Conservation (phyloP, 2,329 filamentous ascomycete genomes). For the Alternaria conjuncta region DNA sequence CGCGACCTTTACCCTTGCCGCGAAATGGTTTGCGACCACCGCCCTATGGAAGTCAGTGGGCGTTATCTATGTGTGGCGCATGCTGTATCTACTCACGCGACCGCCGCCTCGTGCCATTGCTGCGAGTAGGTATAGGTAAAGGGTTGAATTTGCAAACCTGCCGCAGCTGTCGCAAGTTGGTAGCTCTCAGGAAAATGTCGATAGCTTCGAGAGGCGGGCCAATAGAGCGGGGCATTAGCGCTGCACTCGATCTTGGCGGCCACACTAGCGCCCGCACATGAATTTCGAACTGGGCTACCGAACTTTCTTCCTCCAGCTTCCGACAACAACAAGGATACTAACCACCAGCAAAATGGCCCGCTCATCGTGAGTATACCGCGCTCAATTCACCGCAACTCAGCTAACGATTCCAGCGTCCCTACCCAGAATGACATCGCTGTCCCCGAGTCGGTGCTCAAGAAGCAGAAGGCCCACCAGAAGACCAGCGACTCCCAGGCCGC, state of each 20-base stretch:
- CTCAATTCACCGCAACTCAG: not conserved
- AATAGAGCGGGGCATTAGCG: slow-evolving; percentile 14
- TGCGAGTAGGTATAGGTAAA: slow-evolving; percentile 11
- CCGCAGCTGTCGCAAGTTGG: slow-evolving; percentile 29
- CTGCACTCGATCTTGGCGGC: slow-evolving; percentile 27
- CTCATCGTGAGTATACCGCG: slow-evolving; percentile 37
- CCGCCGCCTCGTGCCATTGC: slow-evolving; percentile 38
- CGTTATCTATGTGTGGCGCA: not conserved
- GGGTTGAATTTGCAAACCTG: slow-evolving; percentile 9
- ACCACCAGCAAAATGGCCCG: slow-evolving; percentile 48
- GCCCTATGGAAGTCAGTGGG: slow-evolving; percentile 30
- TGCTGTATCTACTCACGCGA: slow-evolving; percentile 29
- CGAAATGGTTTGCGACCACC: slow-evolving; percentile 39
- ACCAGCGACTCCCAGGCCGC: slow-evolving; percentile 85
- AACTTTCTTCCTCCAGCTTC: slow-evolving; percentile 31
- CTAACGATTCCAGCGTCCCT: slow-evolving; percentile 68
- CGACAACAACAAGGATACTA: slow-evolving; percentile 41
- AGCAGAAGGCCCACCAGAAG: slow-evolving; percentile 99
- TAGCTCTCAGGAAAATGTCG: slow-evolving; percentile 35
- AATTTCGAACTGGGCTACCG: slow-evolving; percentile 26
- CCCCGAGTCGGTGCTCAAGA: slow-evolving; percentile 99
- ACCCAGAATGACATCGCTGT: slow-evolving; percentile 96
- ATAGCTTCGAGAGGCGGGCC: slow-evolving; percentile 21
- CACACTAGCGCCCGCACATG: slow-evolving; percentile 32
- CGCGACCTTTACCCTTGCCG: slow-evolving; percentile 38